phyloP scores from a whole-genome alignment of 139 green algal genomes.

The Micromonas commoda region DNA sequence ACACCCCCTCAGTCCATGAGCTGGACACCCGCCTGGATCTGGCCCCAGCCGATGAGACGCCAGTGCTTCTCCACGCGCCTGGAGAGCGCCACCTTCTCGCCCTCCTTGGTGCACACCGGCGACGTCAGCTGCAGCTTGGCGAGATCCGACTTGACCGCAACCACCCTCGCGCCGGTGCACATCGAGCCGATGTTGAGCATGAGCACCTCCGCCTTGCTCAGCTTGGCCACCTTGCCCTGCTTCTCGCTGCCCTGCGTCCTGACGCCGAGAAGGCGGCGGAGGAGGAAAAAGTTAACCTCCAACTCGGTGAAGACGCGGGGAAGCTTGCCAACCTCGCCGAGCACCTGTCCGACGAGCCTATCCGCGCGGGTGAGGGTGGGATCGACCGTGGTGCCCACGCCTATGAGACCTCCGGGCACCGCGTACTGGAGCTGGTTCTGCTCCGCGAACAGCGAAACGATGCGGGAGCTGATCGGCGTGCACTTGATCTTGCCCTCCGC shows the following conservation, averaged over 20 bases:
- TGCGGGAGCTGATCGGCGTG: constrained; percentile 91
- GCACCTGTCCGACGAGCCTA: constrained; percentile 86
- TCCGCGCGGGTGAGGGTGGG: constrained; percentile 95
- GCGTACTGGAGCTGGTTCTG: constrained; percentile 94
- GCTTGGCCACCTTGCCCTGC: constrained; percentile 90
- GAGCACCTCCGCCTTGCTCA: constrained; percentile 95
- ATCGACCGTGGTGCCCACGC: constrained; percentile 97
- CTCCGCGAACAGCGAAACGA: constrained; percentile 95
- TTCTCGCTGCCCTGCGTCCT: constrained; percentile 77
- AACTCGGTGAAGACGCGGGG: constrained; percentile 96
- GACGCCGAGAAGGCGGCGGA: constrained; percentile 91
- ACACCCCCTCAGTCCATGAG: constrained; percentile 11
- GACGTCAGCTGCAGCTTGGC: constrained; percentile 97
- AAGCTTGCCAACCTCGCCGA: constrained; percentile 87
- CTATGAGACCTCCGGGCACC: constrained; percentile 95
- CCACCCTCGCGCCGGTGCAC: constrained; percentile 91
- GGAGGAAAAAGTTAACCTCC: constrained; percentile 98
- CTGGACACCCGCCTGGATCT: constrained; percentile 82
- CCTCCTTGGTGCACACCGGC: constrained; percentile 96
- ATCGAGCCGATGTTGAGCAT: constrained; percentile 99
- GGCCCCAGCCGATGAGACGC: constrained; percentile 94
- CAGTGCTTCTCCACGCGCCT: constrained; percentile 97
- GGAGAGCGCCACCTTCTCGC: constrained; percentile 95
- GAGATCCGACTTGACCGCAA: constrained; percentile 93
- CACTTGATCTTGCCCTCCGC: constrained; percentile 77